phyloP scores from a whole-genome alignment of 2,329 filamentous ascomycete species.

The Xylaria digitata region DNA sequence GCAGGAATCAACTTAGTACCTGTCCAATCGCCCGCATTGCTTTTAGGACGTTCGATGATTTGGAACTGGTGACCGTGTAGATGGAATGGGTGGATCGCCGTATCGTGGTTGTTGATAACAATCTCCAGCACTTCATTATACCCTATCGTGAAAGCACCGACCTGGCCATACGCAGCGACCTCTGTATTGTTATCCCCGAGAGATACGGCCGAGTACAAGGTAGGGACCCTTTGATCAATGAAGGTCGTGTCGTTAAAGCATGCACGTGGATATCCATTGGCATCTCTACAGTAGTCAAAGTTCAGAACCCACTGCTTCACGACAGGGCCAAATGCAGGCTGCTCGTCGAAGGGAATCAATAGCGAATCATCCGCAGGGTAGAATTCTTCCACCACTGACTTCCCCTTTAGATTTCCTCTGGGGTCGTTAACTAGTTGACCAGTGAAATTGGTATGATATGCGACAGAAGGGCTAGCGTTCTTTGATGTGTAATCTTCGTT shows the following conservation, averaged over 20 bases:
- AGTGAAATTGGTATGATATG: constrained; percentile 54
- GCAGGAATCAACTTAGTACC: constrained; percentile 44
- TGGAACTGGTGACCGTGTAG: constrained; percentile 68
- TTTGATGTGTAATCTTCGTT: constrained; percentile 56
- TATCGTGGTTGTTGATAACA: constrained; percentile 62
- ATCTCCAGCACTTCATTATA: constrained; percentile 58
- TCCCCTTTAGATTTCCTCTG: constrained; percentile 43
- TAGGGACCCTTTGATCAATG: constrained; percentile 74
- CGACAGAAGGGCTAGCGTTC: constrained; percentile 36
- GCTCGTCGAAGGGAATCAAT: constrained; percentile 67
- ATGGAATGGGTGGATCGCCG: constrained; percentile 63
- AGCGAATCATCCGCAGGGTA: constrained; percentile 71
- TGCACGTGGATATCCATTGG: constrained; percentile 70
- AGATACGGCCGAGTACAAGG: constrained; percentile 76
- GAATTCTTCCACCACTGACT: constrained; percentile 52
- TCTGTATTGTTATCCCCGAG: constrained; percentile 59
- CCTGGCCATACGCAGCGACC: constrained; percentile 56
- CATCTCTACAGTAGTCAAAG: constrained; percentile 69
- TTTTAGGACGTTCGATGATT: constrained; percentile 57
- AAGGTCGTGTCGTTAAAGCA: constrained; percentile 75
- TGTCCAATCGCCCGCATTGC: constrained; percentile 53
- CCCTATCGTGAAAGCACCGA: constrained; percentile 56
- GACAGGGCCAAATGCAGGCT: constrained; percentile 62
- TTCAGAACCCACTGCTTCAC: constrained; percentile 67
- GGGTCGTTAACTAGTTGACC: constrained; percentile 57